Percentiles rank a stretch among this genome's conserved stretches.
Conservation (phyloP, 495 filamentous ascomycete species). For the Trichocladium uniseriatum region DNA sequence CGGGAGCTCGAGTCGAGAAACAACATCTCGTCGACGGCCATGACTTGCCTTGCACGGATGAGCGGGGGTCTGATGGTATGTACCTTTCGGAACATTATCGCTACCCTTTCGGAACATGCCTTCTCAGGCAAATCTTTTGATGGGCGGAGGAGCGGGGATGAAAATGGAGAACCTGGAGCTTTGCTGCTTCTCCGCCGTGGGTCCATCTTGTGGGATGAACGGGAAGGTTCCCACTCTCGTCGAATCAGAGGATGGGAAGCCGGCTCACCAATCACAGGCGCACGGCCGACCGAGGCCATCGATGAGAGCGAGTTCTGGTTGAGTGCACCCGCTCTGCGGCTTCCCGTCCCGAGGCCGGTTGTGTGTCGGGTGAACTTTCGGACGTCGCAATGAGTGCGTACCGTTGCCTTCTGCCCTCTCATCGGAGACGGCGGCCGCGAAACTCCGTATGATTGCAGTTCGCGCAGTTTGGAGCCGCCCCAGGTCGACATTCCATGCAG, state of each 20-base stretch:
- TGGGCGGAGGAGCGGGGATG: slow-evolving; percentile 4
- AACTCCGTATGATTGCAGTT: too few relatives aligned
- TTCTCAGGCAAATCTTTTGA: not conserved
- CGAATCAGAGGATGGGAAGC: not conserved
- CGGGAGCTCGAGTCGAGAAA: too few relatives aligned
- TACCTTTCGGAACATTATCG: not conserved
- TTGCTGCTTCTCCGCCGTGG: not conserved
- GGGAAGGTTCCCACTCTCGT: not conserved
- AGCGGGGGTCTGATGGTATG: not conserved
- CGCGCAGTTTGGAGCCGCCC: too few relatives aligned
- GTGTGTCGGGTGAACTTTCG: not conserved
- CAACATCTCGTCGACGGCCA: too few relatives aligned
- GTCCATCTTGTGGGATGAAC: not conserved
- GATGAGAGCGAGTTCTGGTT: not conserved
- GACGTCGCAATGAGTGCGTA: not conserved
- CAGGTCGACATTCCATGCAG: not conserved
- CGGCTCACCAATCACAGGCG: not conserved
- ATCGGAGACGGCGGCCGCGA: not conserved
- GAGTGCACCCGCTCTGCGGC: not conserved
- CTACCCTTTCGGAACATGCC: not conserved
- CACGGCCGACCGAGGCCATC: slow-evolving; percentile 1
- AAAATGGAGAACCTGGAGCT: slow-evolving; percentile 6
- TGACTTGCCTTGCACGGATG: too few relatives aligned
- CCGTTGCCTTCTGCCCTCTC: not conserved
- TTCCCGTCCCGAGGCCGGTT: slow-evolving; percentile 2